Evolutionary conservation across 306 rosid species (phyloP).

Genomic region (Luffa acutangula): DNA sequence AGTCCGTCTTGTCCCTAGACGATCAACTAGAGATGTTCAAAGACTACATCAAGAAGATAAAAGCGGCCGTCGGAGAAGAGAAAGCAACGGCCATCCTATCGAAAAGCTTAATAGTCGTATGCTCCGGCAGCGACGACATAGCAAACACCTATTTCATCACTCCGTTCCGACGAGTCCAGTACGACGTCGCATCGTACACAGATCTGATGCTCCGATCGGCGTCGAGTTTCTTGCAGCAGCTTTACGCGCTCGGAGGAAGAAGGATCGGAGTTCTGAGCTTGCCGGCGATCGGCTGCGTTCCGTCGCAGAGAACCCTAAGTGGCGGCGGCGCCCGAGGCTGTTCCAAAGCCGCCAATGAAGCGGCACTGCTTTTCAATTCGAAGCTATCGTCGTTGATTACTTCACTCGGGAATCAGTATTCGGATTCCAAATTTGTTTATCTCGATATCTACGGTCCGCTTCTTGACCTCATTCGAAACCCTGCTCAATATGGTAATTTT

Average conservation of each 20-base stretch:
- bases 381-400: constrained; percentile 31
- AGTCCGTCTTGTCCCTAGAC: constrained; percentile 45
- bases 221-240: constrained; percentile 39
- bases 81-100: constrained; percentile 22
- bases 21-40: constrained; percentile 46
- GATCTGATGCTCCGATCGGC: constrained; percentile 46
- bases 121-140: constrained; percentile 53
- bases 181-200: constrained; percentile 40
- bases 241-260: constrained; percentile 56
- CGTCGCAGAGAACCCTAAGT: constrained; percentile 46
- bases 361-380: constrained; percentile 50
- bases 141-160: constrained; percentile 41
- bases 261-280: constrained; percentile 42
- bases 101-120: constrained; percentile 40
- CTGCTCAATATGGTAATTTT: constrained; percentile 37
- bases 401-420: constrained; percentile 18
- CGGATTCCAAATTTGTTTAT: constrained; percentile 46
- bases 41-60: constrained; percentile 35
- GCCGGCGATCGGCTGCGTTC: constrained; percentile 56
- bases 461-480: constrained; percentile 31
- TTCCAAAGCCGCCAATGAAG: constrained; percentile 30
- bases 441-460: constrained; percentile 37
- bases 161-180: constrained; percentile 24
- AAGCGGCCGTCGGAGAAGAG: constrained; percentile 29
- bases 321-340: constrained; percentile 40